A percentile compares a stretch with the other conserved stretches of the same genome.
phyloP scores from a whole-genome alignment of 2,329 filamentous ascomycete species.

The Microsporum audouinii region DNA sequence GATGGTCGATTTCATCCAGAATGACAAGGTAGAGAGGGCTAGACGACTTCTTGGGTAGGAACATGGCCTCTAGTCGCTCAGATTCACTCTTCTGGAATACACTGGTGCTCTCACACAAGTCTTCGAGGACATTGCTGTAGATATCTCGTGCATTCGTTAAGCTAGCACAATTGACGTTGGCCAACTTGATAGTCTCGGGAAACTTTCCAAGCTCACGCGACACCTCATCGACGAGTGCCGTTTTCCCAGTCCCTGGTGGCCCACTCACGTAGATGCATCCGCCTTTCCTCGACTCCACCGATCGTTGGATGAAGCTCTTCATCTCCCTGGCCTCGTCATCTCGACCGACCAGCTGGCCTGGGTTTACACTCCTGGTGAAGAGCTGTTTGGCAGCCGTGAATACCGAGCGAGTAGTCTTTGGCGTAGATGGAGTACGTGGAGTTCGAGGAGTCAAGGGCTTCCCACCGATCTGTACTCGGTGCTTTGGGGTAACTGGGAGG shows the following conservation, averaged over 20 bases:
- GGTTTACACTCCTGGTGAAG: constrained; percentile 68
- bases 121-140: constrained; percentile 64
- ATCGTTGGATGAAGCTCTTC: constrained; percentile 54
- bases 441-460: constrained; percentile 67
- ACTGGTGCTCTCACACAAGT: constrained; percentile 52
- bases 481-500: constrained; percentile 67
- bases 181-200: constrained; percentile 46
- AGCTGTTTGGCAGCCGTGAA: constrained; percentile 81
- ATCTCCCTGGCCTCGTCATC: constrained; percentile 59
- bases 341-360: constrained; percentile 64
- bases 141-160: constrained; percentile 80
- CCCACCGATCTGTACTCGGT: constrained; percentile 66
- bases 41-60: constrained; percentile 50
- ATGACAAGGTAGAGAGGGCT: constrained; percentile 62
- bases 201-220: constrained; percentile 48
- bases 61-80: constrained; percentile 56
- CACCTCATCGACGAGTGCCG: constrained; percentile 77
- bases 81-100: constrained; percentile 56
- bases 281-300: constrained; percentile 48
- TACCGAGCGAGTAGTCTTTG: constrained; percentile 55
- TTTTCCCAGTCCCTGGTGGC: constrained; percentile 92
- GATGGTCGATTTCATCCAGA: constrained; percentile 89
- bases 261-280: constrained; percentile 93
- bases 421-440: constrained; percentile 60
- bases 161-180: constrained; percentile 94